Percentiles rank a stretch among this genome's conserved stretches.
These are phyloP conservation scores for Pseudotulostoma volvatum DNA, from an alignment of 495 filamentous ascomycete species.

Conservation along the genomic window DNA sequence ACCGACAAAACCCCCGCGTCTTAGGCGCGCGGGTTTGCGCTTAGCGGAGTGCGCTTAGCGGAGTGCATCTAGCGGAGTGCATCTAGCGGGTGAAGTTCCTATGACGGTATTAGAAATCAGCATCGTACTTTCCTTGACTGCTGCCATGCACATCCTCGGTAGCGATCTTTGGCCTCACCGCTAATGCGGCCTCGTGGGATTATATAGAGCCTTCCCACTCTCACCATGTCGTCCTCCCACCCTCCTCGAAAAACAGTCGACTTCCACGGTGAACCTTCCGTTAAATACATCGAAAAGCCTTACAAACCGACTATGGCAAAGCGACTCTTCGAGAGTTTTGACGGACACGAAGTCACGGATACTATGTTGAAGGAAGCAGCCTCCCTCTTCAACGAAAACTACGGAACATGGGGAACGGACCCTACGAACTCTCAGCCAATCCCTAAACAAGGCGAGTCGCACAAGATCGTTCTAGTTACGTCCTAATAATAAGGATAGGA, in stretches of 20 bases:
- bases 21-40: too few species aligned
- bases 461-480: conserved; percentile 3
- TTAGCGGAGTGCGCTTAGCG: too few species aligned
- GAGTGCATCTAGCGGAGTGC: too few species aligned
- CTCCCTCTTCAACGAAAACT: conserved; percentile 18
- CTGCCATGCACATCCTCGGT: too few species aligned
- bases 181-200: too few species aligned
- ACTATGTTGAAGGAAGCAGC: conserved; percentile 16
- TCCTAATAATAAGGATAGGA: conserved; percentile 7
- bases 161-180: too few species aligned
- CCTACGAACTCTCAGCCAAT: conserved; percentile 5
- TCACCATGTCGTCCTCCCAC: too few species aligned
- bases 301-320: background rate
- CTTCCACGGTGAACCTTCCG: background rate
- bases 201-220: too few species aligned
- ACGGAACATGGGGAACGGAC: conserved; percentile 16
- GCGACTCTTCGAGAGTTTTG: conserved; percentile 8
- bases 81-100: too few species aligned
- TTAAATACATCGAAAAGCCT: background rate
- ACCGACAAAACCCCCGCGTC: too few species aligned
- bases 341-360: conserved; percentile 12
- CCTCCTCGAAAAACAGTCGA: background rate
- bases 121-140: too few species aligned
- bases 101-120: too few species aligned
- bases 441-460: conserved; percentile 4